Conservation (phyloP, 2,329 filamentous ascomycete genomes). For the Fusarium sp. region DNA sequence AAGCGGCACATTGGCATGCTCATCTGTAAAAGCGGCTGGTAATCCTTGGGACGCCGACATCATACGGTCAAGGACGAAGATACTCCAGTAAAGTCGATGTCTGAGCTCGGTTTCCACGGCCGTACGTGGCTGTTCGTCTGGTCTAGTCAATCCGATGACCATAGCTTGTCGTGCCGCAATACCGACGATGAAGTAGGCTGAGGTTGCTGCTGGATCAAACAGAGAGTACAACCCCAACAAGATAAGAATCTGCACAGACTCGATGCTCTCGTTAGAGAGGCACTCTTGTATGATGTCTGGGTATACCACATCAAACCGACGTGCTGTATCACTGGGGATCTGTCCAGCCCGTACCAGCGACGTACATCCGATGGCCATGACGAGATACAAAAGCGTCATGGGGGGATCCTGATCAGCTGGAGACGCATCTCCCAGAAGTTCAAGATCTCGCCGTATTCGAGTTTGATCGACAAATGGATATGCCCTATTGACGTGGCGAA, state of each 20-base stretch:
- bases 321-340: constrained; percentile 45
- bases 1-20: constrained; percentile 51
- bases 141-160: constrained; percentile 48
- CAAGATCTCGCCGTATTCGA: constrained; percentile 47
- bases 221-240: constrained; percentile 54
- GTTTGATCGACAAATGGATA: constrained; percentile 55
- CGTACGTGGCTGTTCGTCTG: constrained; percentile 39
- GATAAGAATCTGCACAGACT: constrained; percentile 52
- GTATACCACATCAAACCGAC: constrained; percentile 49
- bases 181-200: constrained; percentile 51
- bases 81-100: constrained; percentile 55
- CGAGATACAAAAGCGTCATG: constrained; percentile 50
- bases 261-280: constrained; percentile 45
- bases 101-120: constrained; percentile 45
- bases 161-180: constrained; percentile 52
- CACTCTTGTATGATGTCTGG: constrained; percentile 53
- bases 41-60: constrained; percentile 52
- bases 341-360: constrained; percentile 54
- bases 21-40: constrained; percentile 50
- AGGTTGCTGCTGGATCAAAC: constrained; percentile 52
- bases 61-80: constrained; percentile 56
- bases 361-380: constrained; percentile 57
- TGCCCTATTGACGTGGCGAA: constrained; percentile 54
- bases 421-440: constrained; percentile 42
- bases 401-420: constrained; percentile 38